Conservation (phyloP, 2,329 filamentous ascomycete species). For the Ophiocordyceps camponoti-floridani region DNA sequence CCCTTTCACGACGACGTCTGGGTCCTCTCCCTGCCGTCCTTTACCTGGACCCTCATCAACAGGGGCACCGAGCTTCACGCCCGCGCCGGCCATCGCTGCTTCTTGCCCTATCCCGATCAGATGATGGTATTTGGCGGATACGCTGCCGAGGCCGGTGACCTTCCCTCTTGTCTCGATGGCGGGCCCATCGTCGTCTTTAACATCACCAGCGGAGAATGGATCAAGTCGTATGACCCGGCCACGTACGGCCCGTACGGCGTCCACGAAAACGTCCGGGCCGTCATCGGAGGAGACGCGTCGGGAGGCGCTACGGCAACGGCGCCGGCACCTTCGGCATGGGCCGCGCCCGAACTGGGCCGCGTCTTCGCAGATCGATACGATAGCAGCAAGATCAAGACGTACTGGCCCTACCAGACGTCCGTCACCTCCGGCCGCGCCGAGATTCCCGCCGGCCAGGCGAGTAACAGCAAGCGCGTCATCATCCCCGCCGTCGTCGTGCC, state of each 20-base stretch:
- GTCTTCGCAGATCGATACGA: conserved; percentile 40
- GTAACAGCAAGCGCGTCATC: conserved; percentile 6
- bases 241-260: conserved; percentile 50
- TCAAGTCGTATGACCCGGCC: conserved; percentile 48
- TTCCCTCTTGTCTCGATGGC: conserved; percentile 27
- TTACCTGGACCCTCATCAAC: conserved; percentile 51
- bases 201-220: conserved; percentile 50
- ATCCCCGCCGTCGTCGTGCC: conserved; percentile 5
- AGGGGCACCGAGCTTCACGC: conserved; percentile 31
- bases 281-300: conserved; percentile 47
- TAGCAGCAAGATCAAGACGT: conserved; percentile 34
- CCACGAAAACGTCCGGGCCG: conserved; percentile 40
- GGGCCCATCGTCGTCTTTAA: conserved; percentile 51
- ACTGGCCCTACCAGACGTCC: conserved; percentile 35
- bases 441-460: conserved; percentile 4
- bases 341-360: conserved; percentile 22
- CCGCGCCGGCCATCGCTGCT: conserved; percentile 58
- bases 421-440: conserved; percentile 5
- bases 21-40: conserved; percentile 64
- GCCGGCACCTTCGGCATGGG: conserved; percentile 42
- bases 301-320: conserved; percentile 54
- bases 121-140: conserved; percentile 66
- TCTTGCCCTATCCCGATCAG: conserved; percentile 59
- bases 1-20: conserved; percentile 51
- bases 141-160: conserved; percentile 11